Evolutionary conservation across 371 early-diverging fungal species (phyloP), one percentile per base, ranked within the genome.

Genomic region (Astathelohania contejeani): DNA sequence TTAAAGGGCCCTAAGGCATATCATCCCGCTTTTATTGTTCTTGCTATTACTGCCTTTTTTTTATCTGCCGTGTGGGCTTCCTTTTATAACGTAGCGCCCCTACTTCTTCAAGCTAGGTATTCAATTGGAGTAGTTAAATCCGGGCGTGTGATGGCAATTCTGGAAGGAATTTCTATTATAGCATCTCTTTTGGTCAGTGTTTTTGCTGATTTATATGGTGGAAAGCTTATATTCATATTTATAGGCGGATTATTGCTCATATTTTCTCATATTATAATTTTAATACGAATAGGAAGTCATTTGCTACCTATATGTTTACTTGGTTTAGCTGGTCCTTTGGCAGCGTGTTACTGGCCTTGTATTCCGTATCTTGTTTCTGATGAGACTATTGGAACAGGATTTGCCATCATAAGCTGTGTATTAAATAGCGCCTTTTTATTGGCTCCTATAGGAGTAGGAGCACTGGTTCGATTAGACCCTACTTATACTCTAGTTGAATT

Each of bases 311-410:
- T 58, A 6, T 14, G 54, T 0, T 19, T 67, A 1, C 43, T 72
- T 14, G 69, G 69, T 4, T 7, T 69, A 14, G 47, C 69, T 0
- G 46, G 61, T 14, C 69, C 65, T 7, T 26, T 72, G 7, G 46
- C 67, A 23, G 53, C 57, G 18, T 69, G 65, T 46, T 64, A 66
- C 49, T 69, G 73, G 73, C 67, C 70, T 1, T 72, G 73, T 56
- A 61, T 66, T n/a, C 63, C 69, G 6, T 40, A 51, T 24, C 48
- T 72, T 3, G 54, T 66, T 2, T 64, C 63, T 19, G 60, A 56
- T 7, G 59, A 57, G 19, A 58, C 46, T 9, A 27, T 72, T 16
- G 37, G 52, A 10, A 53, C 53, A n/a, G 67, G 65, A 23, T 59
- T 72, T 47, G 64, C 66, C 27, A 48, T 61, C 19, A 44, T 72